Base-by-base conservation (phyloP, 2,329 filamentous ascomycete genomes). In the Xylaria sp. region DNA sequence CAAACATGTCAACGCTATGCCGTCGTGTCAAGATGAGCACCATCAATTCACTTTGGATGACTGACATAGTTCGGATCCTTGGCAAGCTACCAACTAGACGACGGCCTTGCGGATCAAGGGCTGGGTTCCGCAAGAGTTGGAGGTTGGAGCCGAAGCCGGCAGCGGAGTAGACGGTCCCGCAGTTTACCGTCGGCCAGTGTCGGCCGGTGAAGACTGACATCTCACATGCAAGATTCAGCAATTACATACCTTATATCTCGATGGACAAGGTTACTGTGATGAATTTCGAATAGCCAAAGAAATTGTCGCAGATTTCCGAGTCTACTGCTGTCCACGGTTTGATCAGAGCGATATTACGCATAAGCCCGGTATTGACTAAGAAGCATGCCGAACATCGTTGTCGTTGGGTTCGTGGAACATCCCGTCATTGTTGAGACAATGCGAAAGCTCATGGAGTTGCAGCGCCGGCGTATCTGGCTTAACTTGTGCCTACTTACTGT, bases 381-480 rank as follows among this genome's bases (percentile, higher is more conserved):
- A 46, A 67, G 55, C 6, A 78, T 78, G 76, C 72, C 76, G 20
- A 76, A 75, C 31, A 76, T 78, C 28, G 76, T 77, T n/a, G 76
- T 78, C n/a, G 70, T 77, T 18, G 76, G 76, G 76, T 77, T 62
- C 51, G 76, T 46, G 18, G n/a, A 58, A 41, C 43, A 54, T 39
- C 36, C 31, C 2, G 31, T 23, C 23, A n/a, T 54, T 39, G 20
- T 31, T 18, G 15, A 13, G n/a, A n/a, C n/a, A 25, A 64, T 43
- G 51, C n/a, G 39, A 66, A 12, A 56, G 60, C 48, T 62, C 56
- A 68, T 41, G 39, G 36, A 36, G n/a, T 51, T 1, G 67, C 49
- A 78, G 78, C 12, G 78, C 78, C 54, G 78, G 78, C 7, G 77
- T 80, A 31, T 78, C 77, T 43, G 78, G 78, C 33, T 67, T 79